Conservation (phyloP, 768 basidiomycete species). For the Cyclocybe aegerita region DNA sequence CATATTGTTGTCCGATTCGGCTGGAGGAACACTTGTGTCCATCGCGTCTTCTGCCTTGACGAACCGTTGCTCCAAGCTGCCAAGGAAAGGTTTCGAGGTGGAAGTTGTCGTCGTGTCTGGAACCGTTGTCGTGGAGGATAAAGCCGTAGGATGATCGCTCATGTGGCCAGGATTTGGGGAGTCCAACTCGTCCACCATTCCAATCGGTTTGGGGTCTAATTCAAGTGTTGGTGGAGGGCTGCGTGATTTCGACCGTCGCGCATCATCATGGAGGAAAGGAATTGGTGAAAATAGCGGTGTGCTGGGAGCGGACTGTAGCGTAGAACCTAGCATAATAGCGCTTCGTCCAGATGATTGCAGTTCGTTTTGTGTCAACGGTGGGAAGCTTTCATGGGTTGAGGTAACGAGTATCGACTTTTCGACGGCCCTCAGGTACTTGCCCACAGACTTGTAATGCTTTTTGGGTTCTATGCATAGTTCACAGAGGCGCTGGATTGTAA, state of each 20-base stretch:
- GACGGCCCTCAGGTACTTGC: slow-evolving; percentile 87
- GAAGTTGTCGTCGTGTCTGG: slow-evolving; percentile 15
- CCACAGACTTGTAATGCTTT: slow-evolving; percentile 71
- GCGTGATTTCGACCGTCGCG: slow-evolving; percentile 74
- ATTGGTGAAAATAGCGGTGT: slow-evolving; percentile 89
- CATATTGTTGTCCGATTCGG: slow-evolving; percentile 37
- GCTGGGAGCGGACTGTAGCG: slow-evolving; percentile 56
- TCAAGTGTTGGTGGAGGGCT: slow-evolving; percentile 77
- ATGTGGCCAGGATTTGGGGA: slow-evolving; percentile 83
- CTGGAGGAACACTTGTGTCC: slow-evolving; percentile 23
- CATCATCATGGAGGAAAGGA: slow-evolving; percentile 82
- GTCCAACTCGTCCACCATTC: slow-evolving; percentile 84
- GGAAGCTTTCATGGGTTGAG: slow-evolving; percentile 74
- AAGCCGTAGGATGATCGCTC: slow-evolving; percentile 74
- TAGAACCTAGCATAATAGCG: slow-evolving; percentile 43
- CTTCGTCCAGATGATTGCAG: slow-evolving; percentile 35
- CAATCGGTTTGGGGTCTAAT: slow-evolving; percentile 53
- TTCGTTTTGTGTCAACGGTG: slow-evolving; percentile 42
- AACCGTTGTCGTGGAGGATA: slow-evolving; percentile 60
- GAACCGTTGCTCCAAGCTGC: slow-evolving; percentile 62
- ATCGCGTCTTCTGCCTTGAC: slow-evolving; percentile 46
- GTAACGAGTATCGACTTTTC: slow-evolving; percentile 84
- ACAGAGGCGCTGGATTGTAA: slow-evolving; percentile 88
- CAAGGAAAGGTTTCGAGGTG: slow-evolving; percentile 45
- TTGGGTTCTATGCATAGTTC: slow-evolving; percentile 74